Percentiles rank a stretch among this genome's conserved stretches.
Conservation (phyloP, 345 rosid genomes). For the Lumnitzera littorea region DNA sequence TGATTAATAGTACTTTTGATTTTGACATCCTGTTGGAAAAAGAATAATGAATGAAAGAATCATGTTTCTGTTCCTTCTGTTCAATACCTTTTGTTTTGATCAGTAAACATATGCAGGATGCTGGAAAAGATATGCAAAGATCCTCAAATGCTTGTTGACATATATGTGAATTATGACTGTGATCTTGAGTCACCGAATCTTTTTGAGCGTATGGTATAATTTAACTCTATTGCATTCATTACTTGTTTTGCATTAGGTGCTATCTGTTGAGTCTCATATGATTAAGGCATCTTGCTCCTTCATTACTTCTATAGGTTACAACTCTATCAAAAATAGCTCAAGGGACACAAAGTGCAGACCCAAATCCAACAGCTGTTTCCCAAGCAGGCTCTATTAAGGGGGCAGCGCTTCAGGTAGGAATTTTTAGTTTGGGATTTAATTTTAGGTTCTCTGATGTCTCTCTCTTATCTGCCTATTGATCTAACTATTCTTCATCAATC, state of each 20-base stretch:
- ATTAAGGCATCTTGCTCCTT: slow-evolving; percentile 1
- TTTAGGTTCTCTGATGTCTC: neutral
- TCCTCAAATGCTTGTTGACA: slow-evolving; percentile 96
- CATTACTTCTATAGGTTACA: slow-evolving; percentile 44
- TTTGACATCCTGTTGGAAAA: neutral
- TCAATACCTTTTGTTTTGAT: slow-evolving; percentile 8
- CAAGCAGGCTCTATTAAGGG: slow-evolving; percentile 77
- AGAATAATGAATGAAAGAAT: neutral
- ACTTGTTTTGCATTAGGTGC: neutral
- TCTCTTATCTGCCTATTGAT: neutral
- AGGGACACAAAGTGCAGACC: slow-evolving; percentile 83
- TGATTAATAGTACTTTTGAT: slow-evolving; percentile 10
- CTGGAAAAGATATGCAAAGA: slow-evolving; percentile 91
- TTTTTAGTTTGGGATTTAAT: slow-evolving; percentile 4
- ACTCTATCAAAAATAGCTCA: slow-evolving; percentile 83
- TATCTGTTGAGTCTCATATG: neutral
- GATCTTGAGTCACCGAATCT: slow-evolving; percentile 97
- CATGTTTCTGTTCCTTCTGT: neutral
- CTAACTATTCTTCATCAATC: slow-evolving; percentile 5
- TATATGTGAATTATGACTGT: slow-evolving; percentile 94
- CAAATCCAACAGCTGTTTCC: slow-evolving; percentile 61
- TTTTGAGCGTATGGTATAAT: slow-evolving; percentile 91
- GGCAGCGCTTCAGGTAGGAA: slow-evolving; percentile 81
- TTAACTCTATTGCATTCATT: slow-evolving; percentile 8
- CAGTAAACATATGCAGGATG: slow-evolving; percentile 47